Evolutionary conservation across 345 rosid genomes (phyloP), one percentile per base, ranked within the genome.

Genomic region (Turnera subulata): DNA sequence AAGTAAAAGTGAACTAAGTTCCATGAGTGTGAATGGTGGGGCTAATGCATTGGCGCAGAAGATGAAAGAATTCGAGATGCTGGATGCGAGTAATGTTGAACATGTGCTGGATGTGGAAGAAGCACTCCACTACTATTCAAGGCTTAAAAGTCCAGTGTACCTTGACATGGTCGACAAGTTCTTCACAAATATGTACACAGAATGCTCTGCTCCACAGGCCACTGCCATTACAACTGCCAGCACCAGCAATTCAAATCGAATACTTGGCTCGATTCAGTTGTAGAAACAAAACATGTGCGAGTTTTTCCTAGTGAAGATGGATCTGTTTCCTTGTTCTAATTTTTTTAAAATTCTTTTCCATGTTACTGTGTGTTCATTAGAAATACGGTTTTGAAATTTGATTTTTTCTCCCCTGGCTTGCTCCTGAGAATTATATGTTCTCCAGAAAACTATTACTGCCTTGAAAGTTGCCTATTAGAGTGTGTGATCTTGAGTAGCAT

Each of bases 51-150:
- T 93, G 66, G 88, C 88, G 1, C 72, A 74, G 68, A 93, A 83
- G 85, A 83, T 93, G 94, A 89, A 82, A 69, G 88, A 85, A 58
- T 54, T 93, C 67, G 94, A 86, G 70, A 82, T 83, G 96, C 73
- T 87, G 75, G 84, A 85, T 73, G 80, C 62, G 8, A 70, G 83
- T 58, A 89, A 85, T 59, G 61, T 78, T 51, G 99, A 93, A 37
- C 91, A 87, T 38, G 84, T 77, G 6, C 38, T 82, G 73, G 99
- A 89, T 66, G 75, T 89, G 9, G 84, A 82, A 62, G 99, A 93
- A 59, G 97, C 97, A 8, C 73, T 93, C 37, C 82, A 89, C 46
- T 89, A 88, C 62, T 89, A 92, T 57, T 83, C 93, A 21, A 75
- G 84, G 51, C 91, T 89, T 50, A 79, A 64, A 72, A 89, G 98